These are phyloP conservation scores for Colletotrichum liaoningense DNA, from an alignment of 2,329 filamentous ascomycete genomes.

Conservation along the genomic window DNA sequence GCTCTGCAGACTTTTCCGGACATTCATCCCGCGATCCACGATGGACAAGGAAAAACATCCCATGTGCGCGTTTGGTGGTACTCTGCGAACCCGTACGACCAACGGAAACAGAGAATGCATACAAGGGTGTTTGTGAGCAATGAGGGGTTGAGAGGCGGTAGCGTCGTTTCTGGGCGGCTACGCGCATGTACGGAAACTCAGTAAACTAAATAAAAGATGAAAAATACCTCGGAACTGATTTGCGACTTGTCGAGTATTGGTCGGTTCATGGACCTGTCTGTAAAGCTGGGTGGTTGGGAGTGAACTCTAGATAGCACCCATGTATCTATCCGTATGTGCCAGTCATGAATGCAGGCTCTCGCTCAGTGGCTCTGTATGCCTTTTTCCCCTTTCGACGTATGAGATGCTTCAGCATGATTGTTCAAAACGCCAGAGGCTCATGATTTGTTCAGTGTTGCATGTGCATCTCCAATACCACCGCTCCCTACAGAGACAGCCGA, in stretches of 20 bases:
- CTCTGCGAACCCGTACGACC: not conserved
- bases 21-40: not conserved
- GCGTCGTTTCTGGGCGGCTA: conserved; percentile 20
- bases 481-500: not conserved
- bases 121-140: not conserved
- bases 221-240: not conserved
- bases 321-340: not conserved
- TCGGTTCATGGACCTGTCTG: not conserved
- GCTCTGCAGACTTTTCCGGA: too few species aligned
- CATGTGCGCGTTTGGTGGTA: not conserved
- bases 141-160: not conserved
- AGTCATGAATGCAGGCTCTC: not conserved
- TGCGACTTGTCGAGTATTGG: conserved; percentile 7
- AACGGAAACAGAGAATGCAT: not conserved
- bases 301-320: not conserved
- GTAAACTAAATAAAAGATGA: too few species aligned
- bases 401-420: not conserved
- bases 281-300: not conserved
- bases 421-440: not conserved
- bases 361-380: not conserved
- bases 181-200: conserved; percentile 13
- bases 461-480: not conserved
- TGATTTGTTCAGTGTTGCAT: not conserved
- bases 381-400: not conserved
- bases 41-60: not conserved